Evolutionary conservation across 495 filamentous ascomycete genomes (phyloP).

Genomic region (Aspergillus affinis): DNA sequence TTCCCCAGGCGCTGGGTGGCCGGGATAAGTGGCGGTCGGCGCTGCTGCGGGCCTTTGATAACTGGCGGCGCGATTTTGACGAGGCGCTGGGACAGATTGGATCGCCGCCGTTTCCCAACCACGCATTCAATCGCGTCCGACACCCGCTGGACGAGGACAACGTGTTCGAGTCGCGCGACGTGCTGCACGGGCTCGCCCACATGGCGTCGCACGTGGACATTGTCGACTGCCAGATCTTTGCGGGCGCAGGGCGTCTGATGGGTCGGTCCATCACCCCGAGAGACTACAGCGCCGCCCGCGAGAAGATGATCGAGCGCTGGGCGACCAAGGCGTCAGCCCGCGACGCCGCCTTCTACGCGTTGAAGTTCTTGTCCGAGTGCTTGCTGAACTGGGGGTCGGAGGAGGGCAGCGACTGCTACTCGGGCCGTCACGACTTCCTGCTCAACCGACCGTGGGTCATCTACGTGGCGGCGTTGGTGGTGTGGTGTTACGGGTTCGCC

Average conservation of each 20-base stretch:
- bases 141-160: slow-evolving; percentile 64
- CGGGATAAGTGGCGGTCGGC: slow-evolving; percentile 91
- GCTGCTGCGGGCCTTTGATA: slow-evolving; percentile 86
- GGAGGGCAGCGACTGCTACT: slow-evolving; percentile 51
- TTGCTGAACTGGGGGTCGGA: slow-evolving; percentile 54
- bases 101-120: slow-evolving; percentile 35
- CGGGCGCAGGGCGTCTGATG: slow-evolving; percentile 77
- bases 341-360: slow-evolving; percentile 90
- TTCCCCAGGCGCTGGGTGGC: slow-evolving; percentile 77
- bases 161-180: slow-evolving; percentile 81
- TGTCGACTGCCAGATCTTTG: slow-evolving; percentile 96
- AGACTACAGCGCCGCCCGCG: slow-evolving; percentile 76
- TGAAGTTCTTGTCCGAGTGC: slow-evolving; percentile 81
- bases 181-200: slow-evolving; percentile 90
- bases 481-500: slow-evolving; percentile 95
- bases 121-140: slow-evolving; percentile 36
- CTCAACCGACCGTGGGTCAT: slow-evolving; percentile 97
- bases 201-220: slow-evolving; percentile 99
- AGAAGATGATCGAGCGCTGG: slow-evolving; percentile 86
- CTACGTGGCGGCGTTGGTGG: slow-evolving; percentile 86
- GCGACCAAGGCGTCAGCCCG: slow-evolving; percentile 88
- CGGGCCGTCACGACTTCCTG: slow-evolving; percentile 83
- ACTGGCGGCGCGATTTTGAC: slow-evolving; percentile 94
- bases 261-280: slow-evolving; percentile 80
- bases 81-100: slow-evolving; percentile 63